phyloP scores from a whole-genome alignment of 1,284 basidiomycete genomes.

The Tylopilus sp. region DNA sequence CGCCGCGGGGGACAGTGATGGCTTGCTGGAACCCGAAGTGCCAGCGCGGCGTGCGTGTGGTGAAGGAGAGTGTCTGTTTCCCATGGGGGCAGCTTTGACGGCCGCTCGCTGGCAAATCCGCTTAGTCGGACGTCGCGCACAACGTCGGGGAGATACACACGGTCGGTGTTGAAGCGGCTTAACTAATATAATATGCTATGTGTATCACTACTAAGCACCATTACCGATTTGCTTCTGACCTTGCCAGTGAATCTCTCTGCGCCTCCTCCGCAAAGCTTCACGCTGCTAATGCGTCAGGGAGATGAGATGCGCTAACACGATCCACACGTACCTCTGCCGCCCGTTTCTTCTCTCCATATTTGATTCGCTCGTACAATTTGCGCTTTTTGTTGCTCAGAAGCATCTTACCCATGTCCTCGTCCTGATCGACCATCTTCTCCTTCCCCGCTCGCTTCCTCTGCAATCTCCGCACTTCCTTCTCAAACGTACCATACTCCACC shows the following conservation, averaged over 20 bases:
- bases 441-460: conserved; percentile 48
- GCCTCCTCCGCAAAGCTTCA: conserved; percentile 58
- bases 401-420: conserved; percentile 94
- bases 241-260: conserved; percentile 49
- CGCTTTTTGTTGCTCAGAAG: conserved; percentile 97
- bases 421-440: conserved; percentile 31
- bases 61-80: conserved; percentile 21
- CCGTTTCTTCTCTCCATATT: conserved; percentile 80
- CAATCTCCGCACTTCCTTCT: conserved; percentile 71
- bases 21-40: conserved; percentile 8
- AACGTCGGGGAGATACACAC: background rate
- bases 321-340: conserved; percentile 66
- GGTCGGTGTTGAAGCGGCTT: conserved; percentile 11
- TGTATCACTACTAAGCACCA: background rate
- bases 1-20: conserved; percentile 2
- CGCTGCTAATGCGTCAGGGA: conserved; percentile 39
- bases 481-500: conserved; percentile 78
- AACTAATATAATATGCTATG: conserved; percentile 11
- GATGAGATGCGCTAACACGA: background rate
- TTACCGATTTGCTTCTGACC: conserved; percentile 29
- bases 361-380: conserved; percentile 95
- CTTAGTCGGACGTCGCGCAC: conserved; percentile 5
- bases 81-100: conserved; percentile 28
- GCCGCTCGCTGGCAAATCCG: background rate
- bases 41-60: conserved; percentile 16